Evolutionary conservation across 805 yeast species (phyloP), one percentile per base, ranked within the genome.

Genomic region (Sugiyamaella chiloensis): DNA sequence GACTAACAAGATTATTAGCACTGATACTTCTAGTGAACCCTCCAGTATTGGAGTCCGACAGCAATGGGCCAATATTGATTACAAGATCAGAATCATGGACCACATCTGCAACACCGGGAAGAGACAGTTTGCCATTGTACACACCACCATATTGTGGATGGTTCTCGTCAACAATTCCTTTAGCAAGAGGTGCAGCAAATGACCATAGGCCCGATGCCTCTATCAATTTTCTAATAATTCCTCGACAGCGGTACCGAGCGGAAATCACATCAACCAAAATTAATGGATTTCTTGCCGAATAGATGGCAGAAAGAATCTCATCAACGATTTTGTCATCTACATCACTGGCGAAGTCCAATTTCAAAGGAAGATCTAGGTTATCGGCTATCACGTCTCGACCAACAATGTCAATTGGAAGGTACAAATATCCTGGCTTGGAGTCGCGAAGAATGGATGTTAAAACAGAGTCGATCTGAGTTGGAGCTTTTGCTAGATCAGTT

Each of bases 351-450:
- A 53, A 52, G 44, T 61, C 60, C 44, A 53, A 56, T 53, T 57
- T 50, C 8, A 53, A 52, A 3, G 58, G 54, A 26, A 74, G 40
- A 24, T 54, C 52, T 30, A 71, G 53, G 14, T 16, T 36, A 4
- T 19, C 20, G 9, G 14, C 20, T 48, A 67, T 68, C 47, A 80
- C 71, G 16, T 51, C 55, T 44, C 51, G 46, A 43, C 52, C 51
- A 7, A 57, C 77, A 54, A 86, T 63, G 61, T 89, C 90, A 36
- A 76, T 69, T 1, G 97, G 96, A 40, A 90, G 63, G 61, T 79
- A 87, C 42, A 89, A 62, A 59, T 85, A 89, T 12, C 95, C 96
- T 0, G 97, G 97, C 62, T 82, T 79, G 31, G 83, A 80, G 40
- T 76, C 71, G 31, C 63, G 69, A 54, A 79, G 67, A 23, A 87